Evolutionary conservation across 2,329 filamentous ascomycete species (phyloP).

Genomic region (Trichoderma citrinoviride): DNA sequence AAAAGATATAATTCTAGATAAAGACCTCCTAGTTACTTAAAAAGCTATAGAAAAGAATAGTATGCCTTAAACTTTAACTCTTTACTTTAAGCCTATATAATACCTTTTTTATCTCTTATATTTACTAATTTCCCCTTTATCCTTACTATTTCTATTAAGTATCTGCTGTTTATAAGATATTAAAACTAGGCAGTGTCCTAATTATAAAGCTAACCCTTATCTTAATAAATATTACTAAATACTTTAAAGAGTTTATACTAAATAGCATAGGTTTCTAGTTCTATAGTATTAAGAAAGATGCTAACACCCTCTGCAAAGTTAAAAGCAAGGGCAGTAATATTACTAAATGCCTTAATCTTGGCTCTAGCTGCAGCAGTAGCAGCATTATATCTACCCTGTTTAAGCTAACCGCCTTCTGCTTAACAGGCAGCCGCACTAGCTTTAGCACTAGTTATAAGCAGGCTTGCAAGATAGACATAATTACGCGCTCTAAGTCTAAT

Average conservation of each 20-base stretch:
- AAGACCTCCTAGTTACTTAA: conserved; percentile 39
- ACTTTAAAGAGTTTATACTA: conserved; percentile 57
- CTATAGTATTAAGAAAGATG: conserved; percentile 53
- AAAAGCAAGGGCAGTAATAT: conserved; percentile 48
- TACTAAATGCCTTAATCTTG: conserved; percentile 37
- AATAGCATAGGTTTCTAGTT: conserved; percentile 62
- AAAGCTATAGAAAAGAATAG: conserved; percentile 41
- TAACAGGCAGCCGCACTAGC: conserved; percentile 28
- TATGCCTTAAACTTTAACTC: conserved; percentile 32
- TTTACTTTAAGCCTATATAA: neutral
- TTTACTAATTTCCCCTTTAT: neutral
- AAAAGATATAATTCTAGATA: conserved; percentile 40
- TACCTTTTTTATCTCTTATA: neutral
- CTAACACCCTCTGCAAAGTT: conserved; percentile 46
- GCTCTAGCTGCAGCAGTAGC: conserved; percentile 25
- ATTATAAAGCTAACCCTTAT: neutral
- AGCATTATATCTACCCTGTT: conserved; percentile 33
- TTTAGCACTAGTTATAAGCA: conserved; percentile 31
- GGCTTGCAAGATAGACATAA: conserved; percentile 20
- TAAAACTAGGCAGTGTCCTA: too few species aligned
- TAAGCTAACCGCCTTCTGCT: conserved; percentile 25
- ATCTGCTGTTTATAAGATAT: too few species aligned
- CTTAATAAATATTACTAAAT: conserved; percentile 54
- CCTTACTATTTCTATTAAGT: too few species aligned
- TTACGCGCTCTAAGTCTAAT: conserved; percentile 31